Evolutionary conservation across 1,284 basidiomycete species (phyloP).

Genomic region (Austroboletus rostrupii): DNA sequence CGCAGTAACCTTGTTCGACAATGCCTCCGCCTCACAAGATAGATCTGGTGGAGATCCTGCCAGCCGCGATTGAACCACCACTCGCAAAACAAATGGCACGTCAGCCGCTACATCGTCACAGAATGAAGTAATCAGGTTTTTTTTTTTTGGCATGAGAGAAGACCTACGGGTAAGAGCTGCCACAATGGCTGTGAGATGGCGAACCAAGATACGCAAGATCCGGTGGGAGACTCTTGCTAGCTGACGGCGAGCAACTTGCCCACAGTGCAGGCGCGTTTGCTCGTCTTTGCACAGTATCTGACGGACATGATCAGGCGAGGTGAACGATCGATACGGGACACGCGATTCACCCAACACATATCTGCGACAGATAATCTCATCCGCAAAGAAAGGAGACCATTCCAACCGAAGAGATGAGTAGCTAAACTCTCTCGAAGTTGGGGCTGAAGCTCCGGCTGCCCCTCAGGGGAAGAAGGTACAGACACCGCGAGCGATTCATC

Average conservation of each 20-base stretch:
- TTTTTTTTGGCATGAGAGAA: constrained; percentile 8
- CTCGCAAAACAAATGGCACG: constrained; percentile 52
- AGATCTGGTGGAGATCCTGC: constrained; percentile 49
- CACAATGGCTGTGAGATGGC: constrained; percentile 49
- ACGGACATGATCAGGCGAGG: constrained; percentile 6
- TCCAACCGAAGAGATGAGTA: constrained; percentile 60
- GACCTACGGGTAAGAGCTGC: constrained; percentile 45
- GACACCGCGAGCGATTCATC: constrained; percentile 36
- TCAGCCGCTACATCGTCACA: constrained; percentile 43
- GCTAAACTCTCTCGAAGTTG: constrained; percentile 49
- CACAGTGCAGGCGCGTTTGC: constrained; percentile 42
- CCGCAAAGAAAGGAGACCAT: constrained; percentile 47
- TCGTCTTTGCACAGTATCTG: constrained; percentile 45
- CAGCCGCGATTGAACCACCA: constrained; percentile 51
- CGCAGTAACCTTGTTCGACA: constrained; percentile 41
- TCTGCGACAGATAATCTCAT: constrained; percentile 56
- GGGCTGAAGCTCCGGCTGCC: constrained; percentile 33
- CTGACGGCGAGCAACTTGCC: constrained; percentile 46
- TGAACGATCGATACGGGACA: constrained; percentile 7
- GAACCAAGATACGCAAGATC: constrained; percentile 51
- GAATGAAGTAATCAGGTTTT: constrained; percentile 9
- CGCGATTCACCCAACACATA: constrained; percentile 56
- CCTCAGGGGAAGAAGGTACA: constrained; percentile 28
- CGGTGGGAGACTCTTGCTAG: constrained; percentile 51
- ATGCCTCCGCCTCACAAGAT: constrained; percentile 43